Conservation (phyloP, 75 land plant genomes). For the Sequoia sempervirens region DNA sequence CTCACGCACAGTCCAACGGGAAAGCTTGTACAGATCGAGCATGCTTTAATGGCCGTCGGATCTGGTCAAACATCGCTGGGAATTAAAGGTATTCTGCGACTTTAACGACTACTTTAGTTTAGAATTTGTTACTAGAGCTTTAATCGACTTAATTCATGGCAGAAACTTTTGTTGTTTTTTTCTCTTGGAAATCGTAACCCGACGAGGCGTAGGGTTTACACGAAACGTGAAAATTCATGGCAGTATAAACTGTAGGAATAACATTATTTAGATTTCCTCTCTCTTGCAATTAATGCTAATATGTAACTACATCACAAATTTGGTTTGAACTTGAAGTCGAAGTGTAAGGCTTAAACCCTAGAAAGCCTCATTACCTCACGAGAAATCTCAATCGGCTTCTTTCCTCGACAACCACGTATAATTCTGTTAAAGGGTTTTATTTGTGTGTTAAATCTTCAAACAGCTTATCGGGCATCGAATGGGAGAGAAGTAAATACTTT, state of each 20-base stretch:
- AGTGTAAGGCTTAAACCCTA: not conserved
- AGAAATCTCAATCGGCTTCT: not conserved
- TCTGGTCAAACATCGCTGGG: constrained; percentile 98
- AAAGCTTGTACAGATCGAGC: constrained; percentile 98
- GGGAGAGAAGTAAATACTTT: not conserved
- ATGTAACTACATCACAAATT: not conserved
- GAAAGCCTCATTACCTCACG: not conserved
- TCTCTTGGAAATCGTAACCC: not conserved
- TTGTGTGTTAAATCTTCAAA: not conserved
- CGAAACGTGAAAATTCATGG: not conserved
- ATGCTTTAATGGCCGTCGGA: constrained; percentile 92
- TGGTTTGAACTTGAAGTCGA: not conserved
- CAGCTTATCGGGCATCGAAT: not conserved
- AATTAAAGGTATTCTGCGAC: constrained; percentile 67
- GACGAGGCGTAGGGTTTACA: not conserved
- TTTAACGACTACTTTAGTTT: not conserved
- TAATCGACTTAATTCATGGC: not conserved
- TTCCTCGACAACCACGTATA: not conserved
- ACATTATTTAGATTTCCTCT: not conserved
- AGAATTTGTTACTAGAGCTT: not conserved
- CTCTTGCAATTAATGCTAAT: not conserved
- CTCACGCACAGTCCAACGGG: constrained; percentile 73
- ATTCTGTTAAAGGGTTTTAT: not conserved
- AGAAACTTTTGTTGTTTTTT: not conserved
- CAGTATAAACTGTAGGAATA: not conserved